These are phyloP conservation scores for Westerdykella aurantiaca DNA, from an alignment of 2,329 filamentous ascomycete species.

Conservation along the genomic window DNA sequence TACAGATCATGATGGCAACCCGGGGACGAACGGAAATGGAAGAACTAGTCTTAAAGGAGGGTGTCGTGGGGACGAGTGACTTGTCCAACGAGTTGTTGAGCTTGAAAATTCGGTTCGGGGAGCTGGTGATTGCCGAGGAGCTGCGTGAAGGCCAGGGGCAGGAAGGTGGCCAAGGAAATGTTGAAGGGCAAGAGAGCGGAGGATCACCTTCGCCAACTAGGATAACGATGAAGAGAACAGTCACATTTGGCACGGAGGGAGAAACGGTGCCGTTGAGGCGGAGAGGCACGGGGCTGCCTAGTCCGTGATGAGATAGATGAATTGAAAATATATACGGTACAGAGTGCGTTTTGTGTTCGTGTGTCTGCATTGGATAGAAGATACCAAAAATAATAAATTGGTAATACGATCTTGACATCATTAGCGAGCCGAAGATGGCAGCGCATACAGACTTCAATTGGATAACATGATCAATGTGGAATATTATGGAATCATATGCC, in stretches of 20 bases:
- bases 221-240: neutral
- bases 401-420: too few relatives aligned
- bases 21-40: slow-evolving; percentile 7
- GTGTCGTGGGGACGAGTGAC: neutral
- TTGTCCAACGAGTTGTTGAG: slow-evolving; percentile 1
- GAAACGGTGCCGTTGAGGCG: slow-evolving; percentile 3
- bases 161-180: neutral
- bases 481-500: too few relatives aligned
- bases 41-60: neutral
- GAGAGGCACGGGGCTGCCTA: slow-evolving; percentile 16
- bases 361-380: too few relatives aligned
- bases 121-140: neutral
- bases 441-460: too few relatives aligned
- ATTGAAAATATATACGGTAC: neutral
- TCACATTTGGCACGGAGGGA: slow-evolving; percentile 5
- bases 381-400: too few relatives aligned
- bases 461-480: too few relatives aligned
- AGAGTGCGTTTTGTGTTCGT: neutral
- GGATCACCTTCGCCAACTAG: neutral
- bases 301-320: neutral
- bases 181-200: neutral
- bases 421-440: too few relatives aligned
- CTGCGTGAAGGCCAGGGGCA: neutral
- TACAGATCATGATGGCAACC: slow-evolving; percentile 10
- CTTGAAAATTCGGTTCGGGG: slow-evolving; percentile 6